Evolutionary conservation across 805 yeast genomes (phyloP), one percentile per base, ranked within the genome.

Genomic region (Clavispora phyllophila): DNA sequence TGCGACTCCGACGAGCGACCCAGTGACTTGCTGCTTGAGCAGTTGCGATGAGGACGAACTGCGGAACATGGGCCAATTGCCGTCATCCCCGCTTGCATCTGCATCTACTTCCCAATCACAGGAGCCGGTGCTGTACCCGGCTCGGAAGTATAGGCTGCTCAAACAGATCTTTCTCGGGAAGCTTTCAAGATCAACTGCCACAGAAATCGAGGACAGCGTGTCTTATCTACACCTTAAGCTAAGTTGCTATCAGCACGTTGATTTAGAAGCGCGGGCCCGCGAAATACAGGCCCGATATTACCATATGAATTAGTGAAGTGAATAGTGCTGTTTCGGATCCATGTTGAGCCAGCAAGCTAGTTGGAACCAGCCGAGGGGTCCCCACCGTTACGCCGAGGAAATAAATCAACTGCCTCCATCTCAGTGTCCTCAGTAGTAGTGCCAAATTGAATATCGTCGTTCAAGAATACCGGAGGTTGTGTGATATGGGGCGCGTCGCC

Each of bases 401-500:
- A 58, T 42, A 60, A 45, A 35, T 48, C 53, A 7, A 51, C 52
- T 12, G 50, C 48, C 37, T 65, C 70, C 65, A 62, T 62, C 27
- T 63, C 67, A 20, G 53, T 51, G 38, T 70, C 70, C 29, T 61
- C 66, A 33, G 63, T 61, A 13, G 46, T 46, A 6, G 50, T 41
- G 6, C 48, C 55, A 43, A 38, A 54, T 51, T 23, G 55, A 61
- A 50, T 50, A 51, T 18, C 70, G 65, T 42, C 50, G 17, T 37
- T 28, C 9, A 26, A 24, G 42, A 70, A 70, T 3, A 70, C 70
- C 13, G 73, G 65, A 5, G 70, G 71, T 45, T 68, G 75, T 14
- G 52, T 50, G 9, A 68, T 64, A 32, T 67, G 73, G 1, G 74
- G 74, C 4, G 73, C 73, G 50, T 68, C 58, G 14, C 56, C 60